phyloP scores from a whole-genome alignment of 805 yeast species.

The Metschnikowia hibisci region DNA sequence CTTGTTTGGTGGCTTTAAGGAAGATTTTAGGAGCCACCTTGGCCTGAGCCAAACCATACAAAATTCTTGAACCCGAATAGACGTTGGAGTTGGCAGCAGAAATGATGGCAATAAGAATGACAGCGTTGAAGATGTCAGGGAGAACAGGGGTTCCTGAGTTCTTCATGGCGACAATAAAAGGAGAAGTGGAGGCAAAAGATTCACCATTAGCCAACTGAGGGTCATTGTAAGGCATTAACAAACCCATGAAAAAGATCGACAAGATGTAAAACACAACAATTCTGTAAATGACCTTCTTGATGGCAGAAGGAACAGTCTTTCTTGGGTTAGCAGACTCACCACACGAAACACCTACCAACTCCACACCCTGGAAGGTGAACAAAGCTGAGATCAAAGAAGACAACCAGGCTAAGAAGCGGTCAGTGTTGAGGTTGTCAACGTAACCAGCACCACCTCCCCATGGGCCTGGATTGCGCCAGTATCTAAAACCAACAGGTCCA shows the following conservation, averaged over 20 bases:
- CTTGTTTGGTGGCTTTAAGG: slow-evolving; percentile 45
- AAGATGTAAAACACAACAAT: slow-evolving; percentile 62
- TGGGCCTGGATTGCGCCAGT: slow-evolving; percentile 78
- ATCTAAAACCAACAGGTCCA: slow-evolving; percentile 74
- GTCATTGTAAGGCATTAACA: slow-evolving; percentile 67
- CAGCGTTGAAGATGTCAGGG: slow-evolving; percentile 70
- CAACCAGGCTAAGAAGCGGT: slow-evolving; percentile 65
- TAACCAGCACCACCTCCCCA: slow-evolving; percentile 61
- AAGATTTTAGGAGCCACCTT: slow-evolving; percentile 56
- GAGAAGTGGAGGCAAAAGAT: slow-evolving; percentile 48
- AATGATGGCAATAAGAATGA: slow-evolving; percentile 59
- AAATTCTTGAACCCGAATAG: slow-evolving; percentile 65
- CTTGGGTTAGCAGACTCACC: slow-evolving; percentile 72
- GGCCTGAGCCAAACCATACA: slow-evolving; percentile 61
- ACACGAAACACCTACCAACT: slow-evolving; percentile 68
- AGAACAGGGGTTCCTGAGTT: slow-evolving; percentile 62
- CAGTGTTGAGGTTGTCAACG: slow-evolving; percentile 47
- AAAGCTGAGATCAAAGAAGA: slow-evolving; percentile 67
- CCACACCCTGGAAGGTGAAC: slow-evolving; percentile 81
- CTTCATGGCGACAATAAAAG: slow-evolving; percentile 67
- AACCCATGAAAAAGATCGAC: slow-evolving; percentile 64
- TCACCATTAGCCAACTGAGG: slow-evolving; percentile 39
- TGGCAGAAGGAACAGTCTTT: slow-evolving; percentile 67
- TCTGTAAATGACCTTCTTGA: slow-evolving; percentile 63
- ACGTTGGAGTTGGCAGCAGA: slow-evolving; percentile 81